Evolutionary conservation across 2,329 filamentous ascomycete genomes (phyloP).

Genomic region (Stenocarpella maydis): DNA sequence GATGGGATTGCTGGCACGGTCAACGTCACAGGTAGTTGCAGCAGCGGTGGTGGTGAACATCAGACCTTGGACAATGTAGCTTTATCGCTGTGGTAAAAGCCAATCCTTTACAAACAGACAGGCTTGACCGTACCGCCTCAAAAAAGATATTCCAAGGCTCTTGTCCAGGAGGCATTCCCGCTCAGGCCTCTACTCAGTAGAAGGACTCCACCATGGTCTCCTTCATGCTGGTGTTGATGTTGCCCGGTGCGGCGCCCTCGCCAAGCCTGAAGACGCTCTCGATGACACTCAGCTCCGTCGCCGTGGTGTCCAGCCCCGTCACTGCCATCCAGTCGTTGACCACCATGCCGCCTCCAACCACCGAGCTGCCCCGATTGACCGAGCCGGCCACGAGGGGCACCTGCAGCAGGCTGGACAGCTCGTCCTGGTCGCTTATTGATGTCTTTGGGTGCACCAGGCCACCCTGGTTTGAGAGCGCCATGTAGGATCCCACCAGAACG

Average conservation of each 20-base stretch:
- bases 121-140: constrained; percentile 5
- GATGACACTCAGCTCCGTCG: constrained; percentile 95
- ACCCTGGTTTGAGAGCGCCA: constrained; percentile 94
- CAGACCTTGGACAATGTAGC: constrained; percentile 17
- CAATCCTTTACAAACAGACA: neutral
- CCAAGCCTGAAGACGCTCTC: constrained; percentile 96
- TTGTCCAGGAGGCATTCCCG: constrained; percentile 15
- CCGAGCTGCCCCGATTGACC: constrained; percentile 90
- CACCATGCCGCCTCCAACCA: constrained; percentile 97
- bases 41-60: neutral
- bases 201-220: constrained; percentile 99
- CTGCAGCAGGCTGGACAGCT: constrained; percentile 90
- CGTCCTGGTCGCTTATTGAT: constrained; percentile 96
- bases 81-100: neutral
- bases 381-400: constrained; percentile 94
- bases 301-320: constrained; percentile 91
- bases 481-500: constrained; percentile 95
- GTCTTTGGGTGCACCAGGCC: constrained; percentile 98
- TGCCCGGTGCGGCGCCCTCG: constrained; percentile 81
- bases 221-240: constrained; percentile 87
- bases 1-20: neutral
- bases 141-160: neutral
- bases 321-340: constrained; percentile 98
- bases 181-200: constrained; percentile 70
- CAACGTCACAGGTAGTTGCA: neutral